Conservation (phyloP, 805 yeast species). For the Kodamaea restingae region DNA sequence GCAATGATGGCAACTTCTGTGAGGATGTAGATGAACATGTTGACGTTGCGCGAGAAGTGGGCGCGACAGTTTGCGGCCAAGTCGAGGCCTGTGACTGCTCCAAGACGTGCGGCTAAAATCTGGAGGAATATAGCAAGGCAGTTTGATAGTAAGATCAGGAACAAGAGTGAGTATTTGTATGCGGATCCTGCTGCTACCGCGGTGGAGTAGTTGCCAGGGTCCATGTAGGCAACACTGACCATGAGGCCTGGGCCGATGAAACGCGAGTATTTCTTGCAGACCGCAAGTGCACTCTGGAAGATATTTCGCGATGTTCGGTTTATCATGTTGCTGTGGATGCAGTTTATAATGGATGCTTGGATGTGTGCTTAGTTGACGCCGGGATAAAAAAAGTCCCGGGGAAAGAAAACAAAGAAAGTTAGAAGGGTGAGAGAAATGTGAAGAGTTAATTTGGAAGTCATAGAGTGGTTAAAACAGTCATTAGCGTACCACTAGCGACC, state of each 20-base stretch:
- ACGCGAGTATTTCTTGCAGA: conserved; percentile 45
- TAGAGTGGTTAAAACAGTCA: too few species aligned
- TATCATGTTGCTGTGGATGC: too few species aligned
- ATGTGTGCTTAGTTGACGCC: too few species aligned
- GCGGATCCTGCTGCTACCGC: conserved; percentile 94
- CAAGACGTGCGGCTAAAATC: conserved; percentile 78
- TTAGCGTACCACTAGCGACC: too few species aligned
- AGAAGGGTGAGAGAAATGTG: too few species aligned
- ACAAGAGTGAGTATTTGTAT: conserved; percentile 72
- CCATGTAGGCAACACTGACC: conserved; percentile 95
- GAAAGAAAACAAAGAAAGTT: too few species aligned
- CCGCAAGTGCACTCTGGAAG: conserved; percentile 1
- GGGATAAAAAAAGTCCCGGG: too few species aligned
- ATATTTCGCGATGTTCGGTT: not conserved
- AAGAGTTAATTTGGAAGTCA: too few species aligned
- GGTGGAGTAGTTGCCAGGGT: conserved; percentile 95
- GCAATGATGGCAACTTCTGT: conserved; percentile 93
- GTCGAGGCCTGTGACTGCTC: conserved; percentile 92
- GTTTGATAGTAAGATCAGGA: conserved; percentile 75
- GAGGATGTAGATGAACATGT: conserved; percentile 60
- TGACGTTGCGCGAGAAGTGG: conserved; percentile 62
- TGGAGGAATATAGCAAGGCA: conserved; percentile 85
- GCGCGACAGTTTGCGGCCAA: conserved; percentile 82
- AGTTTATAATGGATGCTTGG: too few species aligned
- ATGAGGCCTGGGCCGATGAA: conserved; percentile 94